phyloP scores from a whole-genome alignment of 2,329 filamentous ascomycete genomes.

The Ascochyta viciae-villosae region DNA sequence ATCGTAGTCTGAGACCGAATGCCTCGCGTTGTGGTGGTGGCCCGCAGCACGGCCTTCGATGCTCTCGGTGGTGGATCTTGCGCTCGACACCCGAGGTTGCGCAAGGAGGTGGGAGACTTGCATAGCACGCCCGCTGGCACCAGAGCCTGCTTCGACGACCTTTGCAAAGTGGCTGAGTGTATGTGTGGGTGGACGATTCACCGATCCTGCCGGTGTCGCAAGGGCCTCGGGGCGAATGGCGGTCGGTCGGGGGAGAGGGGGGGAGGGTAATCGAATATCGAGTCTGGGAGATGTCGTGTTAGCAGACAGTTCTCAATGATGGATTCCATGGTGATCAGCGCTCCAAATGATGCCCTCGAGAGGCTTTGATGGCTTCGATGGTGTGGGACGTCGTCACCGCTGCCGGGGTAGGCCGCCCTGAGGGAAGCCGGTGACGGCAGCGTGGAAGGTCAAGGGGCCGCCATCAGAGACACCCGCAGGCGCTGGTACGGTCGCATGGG shows the following conservation, averaged over 20 bases:
- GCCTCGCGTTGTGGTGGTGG: constrained; percentile 38
- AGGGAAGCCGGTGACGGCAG: constrained; percentile 41
- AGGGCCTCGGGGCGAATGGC: constrained; percentile 42
- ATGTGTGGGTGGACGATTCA: constrained; percentile 33
- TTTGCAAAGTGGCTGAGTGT: constrained; percentile 30
- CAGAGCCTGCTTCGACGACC: constrained; percentile 17
- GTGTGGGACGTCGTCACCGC: constrained; percentile 40
- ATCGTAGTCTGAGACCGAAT: constrained; percentile 33
- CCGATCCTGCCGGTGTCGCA: constrained; percentile 52
- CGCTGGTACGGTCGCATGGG: constrained; percentile 41
- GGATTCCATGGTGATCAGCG: constrained; percentile 26
- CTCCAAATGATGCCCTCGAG: constrained; percentile 24
- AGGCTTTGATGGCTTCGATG: constrained; percentile 29
- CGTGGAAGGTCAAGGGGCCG: constrained; percentile 25
- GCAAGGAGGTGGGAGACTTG: constrained; percentile 43
- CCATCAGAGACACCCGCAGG: constrained; percentile 23
- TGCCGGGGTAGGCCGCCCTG: constrained; percentile 37
- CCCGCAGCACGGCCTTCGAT: constrained; percentile 37
- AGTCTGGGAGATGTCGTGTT: constrained; percentile 29
- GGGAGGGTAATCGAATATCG: constrained; percentile 33
- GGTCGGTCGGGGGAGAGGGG: constrained; percentile 24
- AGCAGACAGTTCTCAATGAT: constrained; percentile 33
- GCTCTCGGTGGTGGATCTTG: constrained; percentile 34
- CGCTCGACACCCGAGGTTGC: constrained; percentile 33
- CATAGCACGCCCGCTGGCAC: constrained; percentile 30